Percentiles rank a stretch among this genome's conserved stretches.
Conservation (phyloP, 352 stramenopile species). For the Globisporangium spinosum region DNA sequence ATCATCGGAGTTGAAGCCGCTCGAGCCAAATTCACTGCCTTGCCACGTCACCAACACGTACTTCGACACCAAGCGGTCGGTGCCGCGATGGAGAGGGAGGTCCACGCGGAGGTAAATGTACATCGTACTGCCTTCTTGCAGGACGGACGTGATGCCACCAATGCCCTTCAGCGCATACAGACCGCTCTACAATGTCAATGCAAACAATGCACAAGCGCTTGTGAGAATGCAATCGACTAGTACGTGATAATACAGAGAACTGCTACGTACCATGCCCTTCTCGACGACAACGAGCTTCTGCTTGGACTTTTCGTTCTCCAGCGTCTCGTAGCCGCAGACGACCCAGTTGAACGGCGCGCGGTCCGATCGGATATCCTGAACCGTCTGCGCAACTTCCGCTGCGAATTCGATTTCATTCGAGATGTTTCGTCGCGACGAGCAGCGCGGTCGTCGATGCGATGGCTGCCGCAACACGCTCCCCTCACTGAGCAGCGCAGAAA, state of each 20-base stretch:
- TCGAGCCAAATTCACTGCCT: slow-evolving; percentile 43
- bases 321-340: slow-evolving; percentile 73
- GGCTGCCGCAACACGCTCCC: slow-evolving; percentile 60
- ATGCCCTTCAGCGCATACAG: slow-evolving; percentile 82
- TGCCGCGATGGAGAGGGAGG: slow-evolving; percentile 74
- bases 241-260: neutral
- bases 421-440: slow-evolving; percentile 64
- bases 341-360: slow-evolving; percentile 81
- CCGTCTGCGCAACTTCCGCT: slow-evolving; percentile 58
- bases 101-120: slow-evolving; percentile 90
- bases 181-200: slow-evolving; percentile 42
- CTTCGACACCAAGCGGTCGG: slow-evolving; percentile 83
- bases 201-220: neutral
- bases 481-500: slow-evolving; percentile 32
- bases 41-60: slow-evolving; percentile 88
- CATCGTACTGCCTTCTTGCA: slow-evolving; percentile 79
- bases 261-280: slow-evolving; percentile 71
- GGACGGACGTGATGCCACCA: slow-evolving; percentile 64
- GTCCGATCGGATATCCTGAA: slow-evolving; percentile 83
- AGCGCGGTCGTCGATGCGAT: slow-evolving; percentile 55
- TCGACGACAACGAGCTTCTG: slow-evolving; percentile 78
- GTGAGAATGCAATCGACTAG: neutral
- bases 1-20: slow-evolving; percentile 68
- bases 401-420: slow-evolving; percentile 83
- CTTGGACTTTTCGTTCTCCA: slow-evolving; percentile 50